phyloP scores from a whole-genome alignment of 140 eudicot genomes.

The Anethum foeniculum region DNA sequence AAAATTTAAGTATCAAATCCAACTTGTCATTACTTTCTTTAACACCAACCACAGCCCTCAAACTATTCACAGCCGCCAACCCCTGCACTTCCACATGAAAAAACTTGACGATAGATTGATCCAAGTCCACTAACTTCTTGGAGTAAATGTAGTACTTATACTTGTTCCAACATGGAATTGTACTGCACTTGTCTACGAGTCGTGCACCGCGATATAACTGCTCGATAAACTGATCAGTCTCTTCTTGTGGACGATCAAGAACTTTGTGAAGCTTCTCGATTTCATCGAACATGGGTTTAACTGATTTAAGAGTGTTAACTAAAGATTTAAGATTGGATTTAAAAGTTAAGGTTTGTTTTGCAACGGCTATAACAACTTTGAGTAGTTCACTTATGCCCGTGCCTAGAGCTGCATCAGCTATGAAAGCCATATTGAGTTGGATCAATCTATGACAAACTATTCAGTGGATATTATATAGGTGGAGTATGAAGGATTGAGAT shows the following conservation, averaged over 20 bases:
- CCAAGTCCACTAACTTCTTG: conserved; percentile 4
- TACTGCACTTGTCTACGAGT: conserved; percentile 20
- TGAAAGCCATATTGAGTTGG: background rate
- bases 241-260: conserved; percentile 6
- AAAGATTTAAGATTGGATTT: background rate
- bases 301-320: background rate
- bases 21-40: background rate
- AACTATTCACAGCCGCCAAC: background rate
- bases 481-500: background rate
- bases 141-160: background rate
- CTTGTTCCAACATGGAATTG: conserved; percentile 8
- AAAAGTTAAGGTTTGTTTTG: background rate
- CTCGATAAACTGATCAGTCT: conserved; percentile 1
- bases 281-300: conserved; percentile 3
- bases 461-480: background rate
- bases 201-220: conserved; percentile 1
- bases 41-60: conserved; percentile 5
- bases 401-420: background rate
- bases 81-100: conserved; percentile 3
- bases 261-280: conserved; percentile 5
- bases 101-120: background rate
- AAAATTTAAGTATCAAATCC: conserved; percentile 2
- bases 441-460: background rate
- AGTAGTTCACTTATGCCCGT: background rate
- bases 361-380: background rate